Percentiles rank a stretch among this genome's conserved stretches.
phyloP scores from a whole-genome alignment of 1,139 yeast genomes.

The Sugiyamaella novakii region DNA sequence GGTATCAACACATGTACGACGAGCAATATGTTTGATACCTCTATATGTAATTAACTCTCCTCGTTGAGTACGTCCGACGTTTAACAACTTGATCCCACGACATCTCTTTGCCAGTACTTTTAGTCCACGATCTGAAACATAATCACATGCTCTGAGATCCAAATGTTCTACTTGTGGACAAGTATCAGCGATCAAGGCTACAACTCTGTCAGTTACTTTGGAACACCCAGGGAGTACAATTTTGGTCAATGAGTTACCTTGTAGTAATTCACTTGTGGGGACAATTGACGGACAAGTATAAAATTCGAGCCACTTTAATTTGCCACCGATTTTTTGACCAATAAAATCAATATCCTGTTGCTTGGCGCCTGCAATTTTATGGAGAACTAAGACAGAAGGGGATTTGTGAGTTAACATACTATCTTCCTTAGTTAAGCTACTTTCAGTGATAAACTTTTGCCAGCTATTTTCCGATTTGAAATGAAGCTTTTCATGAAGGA shows the following conservation, averaged over 20 bases:
- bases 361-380: conserved; percentile 49
- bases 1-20: conserved; percentile 60
- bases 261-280: conserved; percentile 56
- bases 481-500: conserved; percentile 57
- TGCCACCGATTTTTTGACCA: conserved; percentile 47
- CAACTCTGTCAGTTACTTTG: conserved; percentile 60
- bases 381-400: conserved; percentile 48
- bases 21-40: conserved; percentile 60
- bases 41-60: conserved; percentile 73
- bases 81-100: conserved; percentile 55
- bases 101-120: conserved; percentile 66
- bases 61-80: conserved; percentile 76
- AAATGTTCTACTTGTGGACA: conserved; percentile 65
- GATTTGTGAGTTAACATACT: conserved; percentile 7
- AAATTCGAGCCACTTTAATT: conserved; percentile 69
- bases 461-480: conserved; percentile 57
- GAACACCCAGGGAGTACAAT: conserved; percentile 73
- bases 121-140: conserved; percentile 73
- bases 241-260: conserved; percentile 51
- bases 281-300: conserved; percentile 76
- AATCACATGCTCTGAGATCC: conserved; percentile 85
- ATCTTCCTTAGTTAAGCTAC: conserved; percentile 10
- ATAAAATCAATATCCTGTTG: conserved; percentile 51
- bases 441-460: conserved; percentile 43
- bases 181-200: conserved; percentile 53